Evolutionary conservation across 164 flowering plant genomes (phyloP).

Genomic region (Kalanchoe fedtschenkoi): DNA sequence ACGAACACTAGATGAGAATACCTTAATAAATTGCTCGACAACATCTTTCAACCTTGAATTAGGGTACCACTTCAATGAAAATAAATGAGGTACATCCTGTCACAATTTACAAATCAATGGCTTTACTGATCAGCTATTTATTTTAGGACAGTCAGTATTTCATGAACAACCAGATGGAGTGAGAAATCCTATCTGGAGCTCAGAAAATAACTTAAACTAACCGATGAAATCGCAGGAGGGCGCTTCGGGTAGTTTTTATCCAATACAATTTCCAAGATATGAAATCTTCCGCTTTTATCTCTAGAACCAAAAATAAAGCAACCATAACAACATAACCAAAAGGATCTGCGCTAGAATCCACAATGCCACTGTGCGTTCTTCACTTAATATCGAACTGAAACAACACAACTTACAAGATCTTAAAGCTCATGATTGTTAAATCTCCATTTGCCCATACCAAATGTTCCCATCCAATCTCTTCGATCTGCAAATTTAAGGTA

Average conservation of each 20-base stretch:
- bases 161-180: neutral
- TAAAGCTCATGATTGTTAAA: slow-evolving; percentile 42
- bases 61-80: slow-evolving; percentile 43
- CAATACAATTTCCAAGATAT: slow-evolving; percentile 42
- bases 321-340: neutral
- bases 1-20: slow-evolving; percentile 14
- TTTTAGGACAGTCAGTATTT: neutral
- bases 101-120: slow-evolving; percentile 1
- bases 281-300: slow-evolving; percentile 43
- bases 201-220: slow-evolving; percentile 19
- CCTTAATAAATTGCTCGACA: slow-evolving; percentile 40
- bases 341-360: neutral
- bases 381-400: neutral
- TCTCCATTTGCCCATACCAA: slow-evolving; percentile 36
- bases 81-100: slow-evolving; percentile 68
- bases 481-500: slow-evolving; percentile 33
- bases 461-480: slow-evolving; percentile 80
- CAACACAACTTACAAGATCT: slow-evolving; percentile 33
- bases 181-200: neutral
- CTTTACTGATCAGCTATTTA: neutral
- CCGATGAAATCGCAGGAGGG: slow-evolving; percentile 58
- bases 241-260: slow-evolving; percentile 44
- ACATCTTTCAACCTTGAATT: slow-evolving; percentile 39
- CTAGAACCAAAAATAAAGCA: slow-evolving; percentile 20
- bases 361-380: neutral